Evolutionary conservation across 768 basidiomycete species (phyloP).

Genomic region (Filobasidium floriforme): DNA sequence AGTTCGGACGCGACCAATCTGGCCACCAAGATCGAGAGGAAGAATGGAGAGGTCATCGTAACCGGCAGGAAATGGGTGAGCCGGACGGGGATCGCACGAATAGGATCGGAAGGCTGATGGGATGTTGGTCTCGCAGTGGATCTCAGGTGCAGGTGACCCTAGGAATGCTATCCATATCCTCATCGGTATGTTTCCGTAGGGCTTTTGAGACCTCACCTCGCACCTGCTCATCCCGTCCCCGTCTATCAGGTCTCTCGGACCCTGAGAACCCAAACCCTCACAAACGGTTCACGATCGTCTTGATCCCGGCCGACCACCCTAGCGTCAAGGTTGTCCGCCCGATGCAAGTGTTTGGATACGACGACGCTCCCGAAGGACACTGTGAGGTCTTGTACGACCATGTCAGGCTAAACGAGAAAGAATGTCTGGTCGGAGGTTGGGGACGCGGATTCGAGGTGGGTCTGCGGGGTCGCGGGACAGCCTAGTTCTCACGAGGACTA

Average conservation of each 20-base stretch:
- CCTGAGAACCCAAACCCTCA: constrained; percentile 68
- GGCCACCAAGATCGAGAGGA: constrained; percentile 70
- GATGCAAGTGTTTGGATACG: constrained; percentile 88
- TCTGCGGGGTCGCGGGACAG: neutral
- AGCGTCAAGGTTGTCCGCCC: constrained; percentile 87
- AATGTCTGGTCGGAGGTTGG: constrained; percentile 72
- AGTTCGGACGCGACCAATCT: constrained; percentile 92
- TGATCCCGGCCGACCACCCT: constrained; percentile 79
- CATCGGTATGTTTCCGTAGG: constrained; percentile 60
- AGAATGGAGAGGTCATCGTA: constrained; percentile 78
- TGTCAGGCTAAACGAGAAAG: constrained; percentile 75
- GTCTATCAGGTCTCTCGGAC: constrained; percentile 53
- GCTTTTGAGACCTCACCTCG: neutral
- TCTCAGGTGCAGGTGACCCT: constrained; percentile 92
- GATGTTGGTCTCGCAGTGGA: constrained; percentile 57
- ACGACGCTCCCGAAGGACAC: constrained; percentile 93
- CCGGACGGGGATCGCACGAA: neutral
- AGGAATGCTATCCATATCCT: constrained; percentile 82
- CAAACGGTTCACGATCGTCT: constrained; percentile 83
- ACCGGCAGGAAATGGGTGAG: constrained; percentile 94
- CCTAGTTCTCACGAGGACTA: too few species aligned
- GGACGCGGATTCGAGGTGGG: constrained; percentile 84
- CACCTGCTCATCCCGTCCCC: neutral
- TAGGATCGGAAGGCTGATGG: neutral
- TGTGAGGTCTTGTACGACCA: constrained; percentile 92